Conservation (phyloP, 1,284 basidiomycete genomes). For the Phellopilus nigrolimitatus region DNA sequence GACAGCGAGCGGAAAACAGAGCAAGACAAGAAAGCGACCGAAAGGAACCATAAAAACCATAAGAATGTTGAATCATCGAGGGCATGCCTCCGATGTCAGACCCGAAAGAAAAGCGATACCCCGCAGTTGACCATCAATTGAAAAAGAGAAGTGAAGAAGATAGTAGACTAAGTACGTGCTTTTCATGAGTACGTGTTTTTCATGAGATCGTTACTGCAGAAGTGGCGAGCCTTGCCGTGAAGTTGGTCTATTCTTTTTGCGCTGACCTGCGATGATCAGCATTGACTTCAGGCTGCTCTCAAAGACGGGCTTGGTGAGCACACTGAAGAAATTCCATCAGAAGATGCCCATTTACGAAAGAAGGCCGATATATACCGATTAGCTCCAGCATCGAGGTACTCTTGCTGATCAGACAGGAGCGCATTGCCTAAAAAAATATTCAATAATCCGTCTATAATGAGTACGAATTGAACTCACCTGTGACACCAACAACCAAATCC, state of each 20-base stretch:
- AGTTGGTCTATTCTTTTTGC: neutral
- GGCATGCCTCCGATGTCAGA: too few relatives aligned
- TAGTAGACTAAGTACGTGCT: too few relatives aligned
- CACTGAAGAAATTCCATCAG: slow-evolving; percentile 5
- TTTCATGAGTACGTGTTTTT: too few relatives aligned
- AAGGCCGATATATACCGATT: slow-evolving; percentile 8
- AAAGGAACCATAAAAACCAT: too few relatives aligned
- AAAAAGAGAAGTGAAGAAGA: too few relatives aligned
- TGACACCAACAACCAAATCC: slow-evolving; percentile 22
- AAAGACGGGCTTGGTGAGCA: slow-evolving; percentile 23
- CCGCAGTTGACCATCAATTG: too few relatives aligned
- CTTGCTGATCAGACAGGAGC: slow-evolving; percentile 22
- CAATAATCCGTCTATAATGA: neutral
- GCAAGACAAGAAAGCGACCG: too few relatives aligned
- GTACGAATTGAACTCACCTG: slow-evolving; percentile 3
- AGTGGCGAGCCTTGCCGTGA: neutral
- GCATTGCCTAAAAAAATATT: slow-evolving; percentile 20
- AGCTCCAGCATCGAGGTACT: slow-evolving; percentile 22
- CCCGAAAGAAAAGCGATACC: too few relatives aligned
- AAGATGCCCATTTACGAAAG: neutral
- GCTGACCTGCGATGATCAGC: slow-evolving; percentile 18
- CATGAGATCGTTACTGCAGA: neutral
- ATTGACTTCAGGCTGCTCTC: slow-evolving; percentile 21
- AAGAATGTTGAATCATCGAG: too few relatives aligned
- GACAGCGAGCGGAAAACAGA: too few relatives aligned